Evolutionary conservation across 257 asterid species (phyloP).

Genomic region (Gentiana dahurica): DNA sequence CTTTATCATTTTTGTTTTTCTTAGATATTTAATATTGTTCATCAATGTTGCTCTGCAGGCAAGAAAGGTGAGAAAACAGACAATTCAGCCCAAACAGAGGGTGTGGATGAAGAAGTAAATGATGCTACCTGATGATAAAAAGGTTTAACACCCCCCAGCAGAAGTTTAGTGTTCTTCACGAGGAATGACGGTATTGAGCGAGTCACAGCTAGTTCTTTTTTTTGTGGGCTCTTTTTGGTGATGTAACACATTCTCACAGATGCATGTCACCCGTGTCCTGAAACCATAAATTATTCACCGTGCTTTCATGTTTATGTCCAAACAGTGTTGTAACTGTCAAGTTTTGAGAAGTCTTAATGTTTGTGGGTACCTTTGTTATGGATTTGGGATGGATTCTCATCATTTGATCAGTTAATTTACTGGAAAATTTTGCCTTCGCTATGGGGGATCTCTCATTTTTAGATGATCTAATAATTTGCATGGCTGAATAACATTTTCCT

Average conservation of each 20-base stretch:
- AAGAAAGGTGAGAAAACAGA: constrained; percentile 61
- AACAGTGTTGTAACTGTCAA: no score
- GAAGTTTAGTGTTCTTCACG: constrained; percentile 8
- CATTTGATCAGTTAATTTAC: no score
- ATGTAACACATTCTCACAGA: constrained; percentile 9
- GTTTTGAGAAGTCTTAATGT: no score
- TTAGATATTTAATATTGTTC: not conserved
- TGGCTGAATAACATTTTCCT: no score
- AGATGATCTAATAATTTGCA: no score
- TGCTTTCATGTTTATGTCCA: constrained; percentile 3
- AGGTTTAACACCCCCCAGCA: not conserved
- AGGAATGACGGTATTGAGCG: constrained; percentile 7
- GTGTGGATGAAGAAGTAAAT: constrained; percentile 26
- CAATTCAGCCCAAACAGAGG: constrained; percentile 33
- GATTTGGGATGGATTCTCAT: no score
- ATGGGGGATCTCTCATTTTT: no score
- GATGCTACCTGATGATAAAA: constrained; percentile 9
- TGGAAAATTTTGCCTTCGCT: no score
- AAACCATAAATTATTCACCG: not conserved
- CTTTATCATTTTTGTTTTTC: not conserved
- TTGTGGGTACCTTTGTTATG: no score
- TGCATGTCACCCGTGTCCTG: constrained; percentile 5
- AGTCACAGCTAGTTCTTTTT: constrained; percentile 10
- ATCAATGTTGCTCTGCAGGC: constrained; percentile 22
- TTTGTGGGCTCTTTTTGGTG: constrained; percentile 5